Evolutionary conservation across 2,329 filamentous ascomycete genomes (phyloP).

Genomic region (Curvularia sp.): DNA sequence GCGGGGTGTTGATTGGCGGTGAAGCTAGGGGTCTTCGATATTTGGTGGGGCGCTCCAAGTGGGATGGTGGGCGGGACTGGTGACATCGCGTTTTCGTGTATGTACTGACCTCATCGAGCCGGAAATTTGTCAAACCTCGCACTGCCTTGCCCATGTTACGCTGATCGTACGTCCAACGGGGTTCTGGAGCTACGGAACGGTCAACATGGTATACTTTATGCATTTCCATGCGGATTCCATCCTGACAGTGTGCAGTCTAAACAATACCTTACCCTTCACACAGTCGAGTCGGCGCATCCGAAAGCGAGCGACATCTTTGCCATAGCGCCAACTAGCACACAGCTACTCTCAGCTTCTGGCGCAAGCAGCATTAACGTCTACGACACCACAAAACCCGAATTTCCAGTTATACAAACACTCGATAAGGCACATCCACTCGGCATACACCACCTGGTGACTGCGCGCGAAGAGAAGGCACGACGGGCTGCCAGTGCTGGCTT

Average conservation of each 20-base stretch:
- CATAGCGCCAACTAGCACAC: constrained; percentile 74
- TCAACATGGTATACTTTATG: constrained; percentile 10
- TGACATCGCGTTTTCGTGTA: constrained; percentile 44
- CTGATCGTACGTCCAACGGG: neutral
- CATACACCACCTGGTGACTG: constrained; percentile 84
- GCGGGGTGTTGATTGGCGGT: constrained; percentile 44
- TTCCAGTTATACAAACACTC: constrained; percentile 81
- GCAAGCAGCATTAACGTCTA: constrained; percentile 74
- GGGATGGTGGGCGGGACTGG: constrained; percentile 30
- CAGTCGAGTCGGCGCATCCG: constrained; percentile 84
- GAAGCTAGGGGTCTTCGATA: constrained; percentile 25
- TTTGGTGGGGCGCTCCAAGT: constrained; percentile 34
- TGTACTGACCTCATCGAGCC: constrained; percentile 38
- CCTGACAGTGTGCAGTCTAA: constrained; percentile 73
- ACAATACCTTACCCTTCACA: constrained; percentile 95
- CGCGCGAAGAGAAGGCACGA: constrained; percentile 65
- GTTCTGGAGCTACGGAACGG: constrained; percentile 4
- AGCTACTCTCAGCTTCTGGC: constrained; percentile 84
- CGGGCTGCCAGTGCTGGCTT: constrained; percentile 86
- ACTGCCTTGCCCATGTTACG: constrained; percentile 7
- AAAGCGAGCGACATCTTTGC: constrained; percentile 77
- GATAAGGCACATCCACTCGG: constrained; percentile 83
- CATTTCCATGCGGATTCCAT: neutral
- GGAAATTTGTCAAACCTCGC: constrained; percentile 1
- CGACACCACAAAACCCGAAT: constrained; percentile 72